Evolutionary conservation across 2,329 filamentous ascomycete species (phyloP), one percentile per base, ranked within the genome.

Genomic region (Clonostachys solani): DNA sequence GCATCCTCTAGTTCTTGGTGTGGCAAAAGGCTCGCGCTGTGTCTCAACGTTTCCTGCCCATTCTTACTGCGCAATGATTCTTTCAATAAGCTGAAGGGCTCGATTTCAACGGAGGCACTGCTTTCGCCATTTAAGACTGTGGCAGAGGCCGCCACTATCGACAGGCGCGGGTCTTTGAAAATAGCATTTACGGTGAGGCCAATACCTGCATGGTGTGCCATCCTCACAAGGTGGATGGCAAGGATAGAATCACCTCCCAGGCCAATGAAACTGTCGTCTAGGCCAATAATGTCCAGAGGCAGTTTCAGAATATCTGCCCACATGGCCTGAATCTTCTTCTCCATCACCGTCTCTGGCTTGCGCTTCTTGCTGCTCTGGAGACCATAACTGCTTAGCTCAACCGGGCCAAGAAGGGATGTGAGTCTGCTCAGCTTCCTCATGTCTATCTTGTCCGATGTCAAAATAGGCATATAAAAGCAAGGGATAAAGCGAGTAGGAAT

Each of bases 111-210:
- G 4, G 38, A 34, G 9, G 13, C 12, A 17, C 37, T 29, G 13
- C 19, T 23, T 10, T 19, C 40, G 10, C 7, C 16, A 17, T 40
- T 12, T 23, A 15, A 16, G 18, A 29, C 4, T 9, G 23, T 29
- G 9, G 23, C 23, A 29, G 23, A 29, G 23, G 23, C 40, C 17
- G 40, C 40, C 40, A 42, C 40, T 13, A 23, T 16, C 12, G 17
- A 42, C 13, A 77, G 62, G 3, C 66, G 60, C 0, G 74, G 72
- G 19, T 69, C 61, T 33, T 62, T 64, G 49, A 78, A 75, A 44
- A 74, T 65, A 40, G 63, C 66, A 1, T 68, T 68, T 0, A 78
- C 73, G 1, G 69, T 72, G 33, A 78, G 55, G 0, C 61, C 52
- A 16, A 75, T 56, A 6, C 64, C 65, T 33, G 16, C 33, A 19